These are phyloP conservation scores for Paulownia fortunei DNA, from an alignment of 257 asterid genomes.

Conservation along the genomic window DNA sequence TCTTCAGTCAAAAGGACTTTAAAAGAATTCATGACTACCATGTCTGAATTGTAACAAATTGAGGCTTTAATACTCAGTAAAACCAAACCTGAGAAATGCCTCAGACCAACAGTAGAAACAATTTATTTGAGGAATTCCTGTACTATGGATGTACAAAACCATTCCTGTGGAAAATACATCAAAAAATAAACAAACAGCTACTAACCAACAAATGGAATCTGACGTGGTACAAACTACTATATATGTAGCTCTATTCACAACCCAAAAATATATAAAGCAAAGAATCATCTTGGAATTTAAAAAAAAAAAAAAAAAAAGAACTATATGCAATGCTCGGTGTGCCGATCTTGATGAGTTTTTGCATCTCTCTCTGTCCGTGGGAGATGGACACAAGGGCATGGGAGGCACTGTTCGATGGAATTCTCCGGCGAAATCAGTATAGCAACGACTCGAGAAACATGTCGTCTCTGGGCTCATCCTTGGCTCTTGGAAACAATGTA, in stretches of 20 bases:
- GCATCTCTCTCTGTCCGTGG: no score
- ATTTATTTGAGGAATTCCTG: neutral
- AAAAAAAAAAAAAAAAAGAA: no score
- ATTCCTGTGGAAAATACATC: constrained; percentile 14
- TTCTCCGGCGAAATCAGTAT: constrained; percentile 23
- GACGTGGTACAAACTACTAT: neutral
- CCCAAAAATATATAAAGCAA: neutral
- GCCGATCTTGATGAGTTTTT: neutral
- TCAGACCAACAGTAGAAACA: neutral
- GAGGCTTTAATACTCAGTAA: no score
- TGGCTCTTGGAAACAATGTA: constrained; percentile 43
- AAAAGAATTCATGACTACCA: no score
- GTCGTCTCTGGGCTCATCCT: constrained; percentile 75
- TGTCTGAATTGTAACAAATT: no score
- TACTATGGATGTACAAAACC: constrained; percentile 13
- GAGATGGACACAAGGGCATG: no score
- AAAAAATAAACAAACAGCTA: constrained; percentile 26
- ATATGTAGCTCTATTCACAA: neutral
- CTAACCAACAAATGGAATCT: constrained; percentile 35
- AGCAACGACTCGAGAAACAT: constrained; percentile 54
- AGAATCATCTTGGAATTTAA: neutral
- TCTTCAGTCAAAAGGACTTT: no score
- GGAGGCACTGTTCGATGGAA: neutral
- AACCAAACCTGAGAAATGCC: neutral
- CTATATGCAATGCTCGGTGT: neutral